These are phyloP conservation scores for Saxophila tyrrhenica DNA, from an alignment of 495 filamentous ascomycete species.

Conservation along the genomic window DNA sequence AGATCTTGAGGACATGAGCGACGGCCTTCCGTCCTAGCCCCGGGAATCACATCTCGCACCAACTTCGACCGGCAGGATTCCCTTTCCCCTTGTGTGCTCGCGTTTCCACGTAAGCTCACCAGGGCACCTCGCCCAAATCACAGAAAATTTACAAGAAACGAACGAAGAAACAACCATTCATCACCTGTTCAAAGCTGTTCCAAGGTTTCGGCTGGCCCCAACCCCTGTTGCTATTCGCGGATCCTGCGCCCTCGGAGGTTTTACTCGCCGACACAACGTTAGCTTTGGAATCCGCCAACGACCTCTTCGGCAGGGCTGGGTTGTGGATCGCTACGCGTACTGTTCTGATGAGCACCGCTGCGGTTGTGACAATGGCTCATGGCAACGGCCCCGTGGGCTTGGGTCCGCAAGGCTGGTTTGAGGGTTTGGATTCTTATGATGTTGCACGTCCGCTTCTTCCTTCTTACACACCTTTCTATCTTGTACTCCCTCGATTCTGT, in stretches of 20 bases:
- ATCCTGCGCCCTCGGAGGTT: background rate
- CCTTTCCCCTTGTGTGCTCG: background rate
- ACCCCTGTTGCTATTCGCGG: background rate
- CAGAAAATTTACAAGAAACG: background rate
- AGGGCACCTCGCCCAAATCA: too few species aligned
- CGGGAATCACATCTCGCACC: background rate
- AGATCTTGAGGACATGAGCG: too few species aligned
- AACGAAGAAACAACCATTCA: background rate
- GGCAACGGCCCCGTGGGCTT: too few species aligned
- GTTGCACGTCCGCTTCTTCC: background rate
- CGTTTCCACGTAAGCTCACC: background rate
- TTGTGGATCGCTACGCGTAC: background rate
- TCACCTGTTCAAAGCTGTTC: background rate
- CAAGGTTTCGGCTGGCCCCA: too few species aligned
- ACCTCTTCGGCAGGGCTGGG: background rate
- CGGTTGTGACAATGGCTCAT: background rate
- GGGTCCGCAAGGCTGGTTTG: background rate
- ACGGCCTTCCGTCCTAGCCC: background rate
- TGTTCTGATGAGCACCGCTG: too few species aligned
- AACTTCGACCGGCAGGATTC: background rate
- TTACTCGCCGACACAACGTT: background rate
- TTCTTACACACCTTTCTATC: background rate
- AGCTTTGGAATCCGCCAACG: background rate
- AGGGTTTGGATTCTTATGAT: background rate
- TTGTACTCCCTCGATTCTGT: background rate